Base-by-base conservation (phyloP, 1,139 yeast species). In the Candida albicans region DNA sequence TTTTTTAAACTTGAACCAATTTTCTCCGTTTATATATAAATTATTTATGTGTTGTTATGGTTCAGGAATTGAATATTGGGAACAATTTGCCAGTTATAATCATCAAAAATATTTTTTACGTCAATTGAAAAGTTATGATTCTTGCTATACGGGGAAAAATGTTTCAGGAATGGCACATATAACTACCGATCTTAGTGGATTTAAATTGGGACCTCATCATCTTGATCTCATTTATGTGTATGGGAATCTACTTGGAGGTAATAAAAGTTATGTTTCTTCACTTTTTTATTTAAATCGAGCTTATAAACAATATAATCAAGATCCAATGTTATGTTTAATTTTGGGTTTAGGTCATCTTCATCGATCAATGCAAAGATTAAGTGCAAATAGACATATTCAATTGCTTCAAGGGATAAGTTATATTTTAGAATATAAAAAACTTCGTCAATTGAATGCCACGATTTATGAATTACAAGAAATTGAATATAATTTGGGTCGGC, bases 61-160 rank as follows among this genome's bases (percentile, higher is more conserved):
- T 2, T 80, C 95, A 0, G 87, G 91, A 1, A 64, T 70, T 8
- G 70, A 71, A 11, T 77, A 82, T 11, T 70, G 79, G 59, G 84
- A 78, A 32, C 68, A 77, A 6, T 84, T 84, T 58, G 82, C 88
- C 39, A 83, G 85, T 42, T 82, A 88, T 35, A 87, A 87, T 48
- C 93, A 89, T 56, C 98, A 91, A 56, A 93, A 93, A 62, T 93
- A 83, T 60, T 82, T 91, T 52, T 68, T 93, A 48, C 81, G 99
- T 51, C 97, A 91, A 55, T 71, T 91, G 52, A 93, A 91, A 58
- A 95, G 96, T 0, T 84, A 81, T 59, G 99, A 93, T 59, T 79
- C 93, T 2, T 61, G 84, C 13, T 73, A 80, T 29, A 65, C 70
- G 28, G 70, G 72, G 4, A 63, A 64, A 27, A 75, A 70, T 18